Evolutionary conservation across 345 rosid genomes (phyloP).

Genomic region (Ceriops decandra): DNA sequence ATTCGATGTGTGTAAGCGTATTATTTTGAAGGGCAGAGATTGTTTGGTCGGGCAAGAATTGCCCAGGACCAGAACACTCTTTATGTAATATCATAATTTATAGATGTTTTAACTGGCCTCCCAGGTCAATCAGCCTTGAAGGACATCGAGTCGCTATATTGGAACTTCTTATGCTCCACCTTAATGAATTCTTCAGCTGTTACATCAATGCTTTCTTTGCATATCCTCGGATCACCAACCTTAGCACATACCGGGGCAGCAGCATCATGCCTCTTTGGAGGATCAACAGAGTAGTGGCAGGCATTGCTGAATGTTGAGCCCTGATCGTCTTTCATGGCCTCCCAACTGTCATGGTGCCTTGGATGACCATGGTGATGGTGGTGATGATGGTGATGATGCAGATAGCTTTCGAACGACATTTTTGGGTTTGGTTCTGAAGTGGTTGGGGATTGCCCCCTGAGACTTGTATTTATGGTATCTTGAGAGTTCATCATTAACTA

Average conservation of each 20-base stretch:
- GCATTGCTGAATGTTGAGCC: slow-evolving; percentile 3
- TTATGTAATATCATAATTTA: too few species aligned
- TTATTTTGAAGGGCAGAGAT: too few species aligned
- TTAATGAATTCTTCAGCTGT: slow-evolving; percentile 65
- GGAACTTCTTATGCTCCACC: slow-evolving; percentile 55
- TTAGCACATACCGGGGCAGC: background rate
- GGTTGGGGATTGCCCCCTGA: background rate
- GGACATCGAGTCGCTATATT: background rate
- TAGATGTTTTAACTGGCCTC: too few species aligned
- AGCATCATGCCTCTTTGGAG: slow-evolving; percentile 8
- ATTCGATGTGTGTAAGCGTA: too few species aligned
- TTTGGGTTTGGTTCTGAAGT: background rate
- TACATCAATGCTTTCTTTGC: slow-evolving; percentile 36
- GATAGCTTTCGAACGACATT: slow-evolving; percentile 13
- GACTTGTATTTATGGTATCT: background rate
- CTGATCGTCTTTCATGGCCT: slow-evolving; percentile 7
- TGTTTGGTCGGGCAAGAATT: too few species aligned
- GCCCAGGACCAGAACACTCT: too few species aligned
- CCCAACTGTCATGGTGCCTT: slow-evolving; percentile 3
- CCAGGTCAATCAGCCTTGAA: background rate
- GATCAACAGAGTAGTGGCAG: background rate
- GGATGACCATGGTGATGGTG: slow-evolving; percentile 3
- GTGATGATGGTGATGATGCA: slow-evolving; percentile 9
- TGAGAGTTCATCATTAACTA: background rate
- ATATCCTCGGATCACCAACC: background rate